Conservation (phyloP, 2,329 filamentous ascomycete genomes). For the Helicocarpus griseus region DNA sequence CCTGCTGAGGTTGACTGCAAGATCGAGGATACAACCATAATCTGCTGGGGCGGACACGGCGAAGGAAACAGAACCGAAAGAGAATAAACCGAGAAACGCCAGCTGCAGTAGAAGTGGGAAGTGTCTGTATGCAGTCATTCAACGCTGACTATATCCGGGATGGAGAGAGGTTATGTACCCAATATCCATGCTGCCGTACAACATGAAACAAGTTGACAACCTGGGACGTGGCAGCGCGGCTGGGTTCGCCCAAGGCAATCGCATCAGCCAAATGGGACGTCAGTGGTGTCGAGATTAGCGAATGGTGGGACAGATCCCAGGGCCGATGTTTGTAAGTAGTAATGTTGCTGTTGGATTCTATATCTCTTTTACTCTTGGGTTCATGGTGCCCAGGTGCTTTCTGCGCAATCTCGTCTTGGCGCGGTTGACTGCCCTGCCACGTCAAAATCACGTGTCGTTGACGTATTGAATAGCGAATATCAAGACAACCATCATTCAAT, state of each 20-base stretch:
- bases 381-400: too few species aligned
- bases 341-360: too few species aligned
- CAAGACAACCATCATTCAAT: too few species aligned
- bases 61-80: not conserved
- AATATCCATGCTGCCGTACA: not conserved
- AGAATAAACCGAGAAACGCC: not conserved
- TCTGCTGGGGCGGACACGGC: not conserved
- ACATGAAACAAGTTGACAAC: not conserved
- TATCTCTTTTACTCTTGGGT: too few species aligned
- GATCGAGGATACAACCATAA: not conserved
- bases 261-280: not conserved
- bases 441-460: not conserved
- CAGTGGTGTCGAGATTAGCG: not conserved
- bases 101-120: not conserved
- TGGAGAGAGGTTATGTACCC: not conserved
- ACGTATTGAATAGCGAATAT: not conserved
- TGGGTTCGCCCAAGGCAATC: not conserved
- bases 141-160: not conserved
- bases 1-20: not conserved
- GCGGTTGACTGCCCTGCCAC: not conserved
- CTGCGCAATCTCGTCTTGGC: not conserved
- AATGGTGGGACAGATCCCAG: too few species aligned
- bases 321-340: too few species aligned
- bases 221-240: not conserved
- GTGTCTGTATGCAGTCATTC: not conserved